These are phyloP conservation scores for Trichoderma parareesei DNA, from an alignment of 495 filamentous ascomycete species.

Conservation along the genomic window DNA sequence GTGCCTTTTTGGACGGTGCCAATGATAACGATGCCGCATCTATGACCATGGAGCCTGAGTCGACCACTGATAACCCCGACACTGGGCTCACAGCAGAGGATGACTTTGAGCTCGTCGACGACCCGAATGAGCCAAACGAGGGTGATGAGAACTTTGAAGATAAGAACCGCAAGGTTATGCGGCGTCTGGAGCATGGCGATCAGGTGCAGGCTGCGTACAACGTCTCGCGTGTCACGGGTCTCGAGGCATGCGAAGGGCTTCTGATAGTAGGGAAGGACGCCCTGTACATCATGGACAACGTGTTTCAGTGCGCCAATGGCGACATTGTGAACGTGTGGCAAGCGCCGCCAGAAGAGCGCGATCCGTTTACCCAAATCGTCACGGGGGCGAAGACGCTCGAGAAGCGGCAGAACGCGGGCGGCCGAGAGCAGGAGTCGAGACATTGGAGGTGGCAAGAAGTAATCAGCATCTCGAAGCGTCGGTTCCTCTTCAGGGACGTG, in stretches of 20 bases:
- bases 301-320: constrained; percentile 88
- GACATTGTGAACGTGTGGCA: constrained; percentile 96
- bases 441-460: constrained; percentile 93
- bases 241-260: constrained; percentile 87
- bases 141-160: constrained; percentile 87
- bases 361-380: constrained; percentile 91
- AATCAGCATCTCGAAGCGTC: constrained; percentile 91
- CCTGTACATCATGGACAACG: constrained; percentile 89
- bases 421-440: constrained; percentile 64
- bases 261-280: constrained; percentile 87
- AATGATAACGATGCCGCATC: constrained; percentile 19
- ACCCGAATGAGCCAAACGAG: constrained; percentile 65
- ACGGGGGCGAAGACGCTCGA: constrained; percentile 65
- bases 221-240: constrained; percentile 82
- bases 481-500: constrained; percentile 92
- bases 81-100: constrained; percentile 48
- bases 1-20: neutral
- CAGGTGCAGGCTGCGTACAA: constrained; percentile 93
- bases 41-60: constrained; percentile 23
- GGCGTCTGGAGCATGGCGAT: constrained; percentile 84
- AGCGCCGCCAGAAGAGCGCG: constrained; percentile 83
- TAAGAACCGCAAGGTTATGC: constrained; percentile 95
- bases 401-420: constrained; percentile 37
- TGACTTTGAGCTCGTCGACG: constrained; percentile 88
- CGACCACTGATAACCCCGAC: neutral